These are phyloP conservation scores for Xylaria castorea DNA, from an alignment of 495 filamentous ascomycete species.

Conservation along the genomic window DNA sequence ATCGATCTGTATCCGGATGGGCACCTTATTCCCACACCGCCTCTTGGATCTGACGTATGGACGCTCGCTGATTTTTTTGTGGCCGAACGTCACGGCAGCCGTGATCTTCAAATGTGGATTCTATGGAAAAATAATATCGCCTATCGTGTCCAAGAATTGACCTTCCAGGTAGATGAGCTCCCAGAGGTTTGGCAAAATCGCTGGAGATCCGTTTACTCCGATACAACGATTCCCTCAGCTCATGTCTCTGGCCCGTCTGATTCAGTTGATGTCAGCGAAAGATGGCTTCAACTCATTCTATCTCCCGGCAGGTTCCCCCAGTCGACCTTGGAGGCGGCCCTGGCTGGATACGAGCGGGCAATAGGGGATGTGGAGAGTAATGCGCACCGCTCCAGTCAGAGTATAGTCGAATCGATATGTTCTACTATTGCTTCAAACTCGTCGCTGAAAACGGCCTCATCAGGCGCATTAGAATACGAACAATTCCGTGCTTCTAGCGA, in stretches of 20 bases:
- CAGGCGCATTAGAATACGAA: conserved; percentile 73
- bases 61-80: conserved; percentile 84
- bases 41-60: conserved; percentile 80
- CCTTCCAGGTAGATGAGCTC: conserved; percentile 43
- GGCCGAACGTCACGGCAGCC: conserved; percentile 47
- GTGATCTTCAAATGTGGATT: conserved; percentile 73
- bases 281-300: conserved; percentile 78
- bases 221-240: conserved; percentile 62
- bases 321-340: conserved; percentile 80
- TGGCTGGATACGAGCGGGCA: conserved; percentile 74
- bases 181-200: conserved; percentile 67
- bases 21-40: conserved; percentile 69
- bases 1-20: conserved; percentile 70
- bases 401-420: conserved; percentile 71
- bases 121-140: conserved; percentile 85
- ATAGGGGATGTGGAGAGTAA: conserved; percentile 50
- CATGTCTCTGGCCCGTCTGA: conserved; percentile 65
- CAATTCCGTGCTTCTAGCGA: conserved; percentile 73
- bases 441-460: conserved; percentile 62
- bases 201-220: conserved; percentile 76
- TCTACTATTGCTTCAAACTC: conserved; percentile 70
- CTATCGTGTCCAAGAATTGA: conserved; percentile 70
- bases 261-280: conserved; percentile 67
- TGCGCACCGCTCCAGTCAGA: conserved; percentile 51
- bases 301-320: conserved; percentile 78